Conservation (phyloP, 768 basidiomycete species). For the Amanita jacksonii region DNA sequence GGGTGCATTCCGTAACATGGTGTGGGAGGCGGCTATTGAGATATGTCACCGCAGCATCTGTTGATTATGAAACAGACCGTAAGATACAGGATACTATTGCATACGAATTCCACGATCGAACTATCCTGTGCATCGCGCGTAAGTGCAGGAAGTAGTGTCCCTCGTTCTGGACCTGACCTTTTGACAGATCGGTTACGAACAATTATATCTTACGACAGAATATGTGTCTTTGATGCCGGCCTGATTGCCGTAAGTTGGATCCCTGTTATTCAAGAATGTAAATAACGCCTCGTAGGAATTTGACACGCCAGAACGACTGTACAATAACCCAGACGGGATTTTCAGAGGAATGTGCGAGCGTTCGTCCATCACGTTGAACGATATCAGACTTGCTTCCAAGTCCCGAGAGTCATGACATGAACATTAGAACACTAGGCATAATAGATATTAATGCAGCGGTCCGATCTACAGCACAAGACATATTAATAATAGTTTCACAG, state of each 20-base stretch:
- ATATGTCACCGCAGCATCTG: no score
- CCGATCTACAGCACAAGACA: background rate
- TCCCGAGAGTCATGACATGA: background rate
- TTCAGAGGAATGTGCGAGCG: slow-evolving; percentile 84
- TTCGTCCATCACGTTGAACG: slow-evolving; percentile 65
- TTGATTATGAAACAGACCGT: slow-evolving; percentile 83
- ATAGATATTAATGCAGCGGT: background rate
- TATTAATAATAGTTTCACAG: slow-evolving; percentile 7
- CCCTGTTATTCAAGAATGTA: background rate
- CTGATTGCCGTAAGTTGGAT: slow-evolving; percentile 56
- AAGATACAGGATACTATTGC: slow-evolving; percentile 91
- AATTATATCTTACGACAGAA: slow-evolving; percentile 81
- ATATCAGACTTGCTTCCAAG: slow-evolving; percentile 42
- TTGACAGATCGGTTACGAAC: slow-evolving; percentile 69
- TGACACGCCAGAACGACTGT: slow-evolving; percentile 67
- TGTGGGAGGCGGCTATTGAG: no score
- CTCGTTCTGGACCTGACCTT: background rate
- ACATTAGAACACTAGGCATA: background rate
- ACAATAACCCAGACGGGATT: slow-evolving; percentile 46
- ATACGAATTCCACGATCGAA: slow-evolving; percentile 72
- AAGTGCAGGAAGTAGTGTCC: slow-evolving; percentile 20
- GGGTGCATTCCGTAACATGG: slow-evolving; percentile 3
- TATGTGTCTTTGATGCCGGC: slow-evolving; percentile 81
- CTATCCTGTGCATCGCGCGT: slow-evolving; percentile 84
- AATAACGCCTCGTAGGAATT: slow-evolving; percentile 44